Evolutionary conservation across 2,329 filamentous ascomycete genomes (phyloP).

Genomic region (Aspergillus sp.): DNA sequence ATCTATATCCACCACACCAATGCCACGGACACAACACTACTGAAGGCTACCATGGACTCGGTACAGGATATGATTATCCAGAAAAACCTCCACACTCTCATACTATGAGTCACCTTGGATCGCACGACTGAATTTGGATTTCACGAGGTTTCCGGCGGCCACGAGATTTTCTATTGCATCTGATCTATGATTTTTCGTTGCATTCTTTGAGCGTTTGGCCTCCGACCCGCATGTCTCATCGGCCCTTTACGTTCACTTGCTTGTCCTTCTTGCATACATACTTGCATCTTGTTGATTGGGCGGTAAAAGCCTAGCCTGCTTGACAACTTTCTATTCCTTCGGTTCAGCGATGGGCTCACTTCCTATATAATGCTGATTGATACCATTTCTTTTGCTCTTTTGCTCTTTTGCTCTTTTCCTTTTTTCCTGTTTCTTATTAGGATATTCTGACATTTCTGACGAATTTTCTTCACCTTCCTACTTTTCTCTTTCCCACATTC

Average conservation of each 20-base stretch:
- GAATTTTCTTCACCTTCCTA: constrained; percentile 7
- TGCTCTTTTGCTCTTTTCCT: too few species aligned
- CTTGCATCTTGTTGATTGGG: constrained; percentile 7
- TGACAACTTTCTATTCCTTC: constrained; percentile 21
- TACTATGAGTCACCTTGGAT: constrained; percentile 52
- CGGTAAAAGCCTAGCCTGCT: constrained; percentile 16
- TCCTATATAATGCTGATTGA: constrained; percentile 34
- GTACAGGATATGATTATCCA: constrained; percentile 88
- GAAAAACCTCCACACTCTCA: constrained; percentile 76
- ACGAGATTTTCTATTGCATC: constrained; percentile 15
- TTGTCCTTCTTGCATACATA: constrained; percentile 5
- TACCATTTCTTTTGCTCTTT: constrained; percentile 32
- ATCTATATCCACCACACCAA: constrained; percentile 62
- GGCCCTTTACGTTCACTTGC: background rate
- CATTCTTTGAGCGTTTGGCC: constrained; percentile 26
- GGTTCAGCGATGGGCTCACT: constrained; percentile 26
- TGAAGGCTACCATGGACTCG: constrained; percentile 83
- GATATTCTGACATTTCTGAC: constrained; percentile 5
- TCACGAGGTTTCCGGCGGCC: constrained; percentile 19
- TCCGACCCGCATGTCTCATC: constrained; percentile 8
- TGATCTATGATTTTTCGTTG: constrained; percentile 22
- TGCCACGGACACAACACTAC: constrained; percentile 67
- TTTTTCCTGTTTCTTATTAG: too few species aligned
- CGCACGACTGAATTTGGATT: constrained; percentile 11
- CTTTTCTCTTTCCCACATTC: constrained; percentile 13